These are phyloP conservation scores for Fusarium abutilonis DNA, from an alignment of 2,329 filamentous ascomycete species.

Conservation along the genomic window DNA sequence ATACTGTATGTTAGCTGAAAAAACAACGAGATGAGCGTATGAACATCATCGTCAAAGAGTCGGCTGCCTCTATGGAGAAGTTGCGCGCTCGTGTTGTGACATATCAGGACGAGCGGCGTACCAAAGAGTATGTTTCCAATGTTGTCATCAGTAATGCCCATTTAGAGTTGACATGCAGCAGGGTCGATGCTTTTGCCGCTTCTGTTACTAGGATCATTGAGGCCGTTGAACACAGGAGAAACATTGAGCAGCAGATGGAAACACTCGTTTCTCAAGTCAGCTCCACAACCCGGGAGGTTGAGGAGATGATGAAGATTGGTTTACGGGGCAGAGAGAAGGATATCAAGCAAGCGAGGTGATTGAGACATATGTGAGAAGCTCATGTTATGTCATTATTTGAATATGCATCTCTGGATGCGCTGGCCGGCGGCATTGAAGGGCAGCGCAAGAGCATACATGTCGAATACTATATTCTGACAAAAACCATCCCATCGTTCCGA, in stretches of 20 bases:
- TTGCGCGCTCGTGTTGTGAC: conserved; percentile 38
- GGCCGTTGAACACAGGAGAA: conserved; percentile 38
- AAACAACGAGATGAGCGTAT: conserved; percentile 45
- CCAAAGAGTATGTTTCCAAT: conserved; percentile 35
- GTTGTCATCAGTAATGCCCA: not conserved
- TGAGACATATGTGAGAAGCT: not conserved
- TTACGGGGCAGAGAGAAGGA: conserved; percentile 45
- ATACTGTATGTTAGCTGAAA: conserved; percentile 42
- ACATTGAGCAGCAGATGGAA: conserved; percentile 46
- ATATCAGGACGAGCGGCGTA: conserved; percentile 40
- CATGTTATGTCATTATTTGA: not conserved
- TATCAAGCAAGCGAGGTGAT: conserved; percentile 16
- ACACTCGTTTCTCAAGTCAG: conserved; percentile 38
- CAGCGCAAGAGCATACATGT: not conserved
- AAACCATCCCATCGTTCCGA: not conserved
- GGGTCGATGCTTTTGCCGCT: conserved; percentile 27
- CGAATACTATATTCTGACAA: not conserved
- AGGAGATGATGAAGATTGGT: conserved; percentile 46
- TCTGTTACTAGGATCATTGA: conserved; percentile 36
- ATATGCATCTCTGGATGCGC: not conserved
- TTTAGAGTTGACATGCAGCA: conserved; percentile 12
- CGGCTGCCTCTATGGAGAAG: conserved; percentile 39
- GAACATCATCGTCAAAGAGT: conserved; percentile 38
- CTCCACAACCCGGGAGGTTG: conserved; percentile 36
- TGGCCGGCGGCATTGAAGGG: not conserved